Evolutionary conservation across 2,329 filamentous ascomycete genomes (phyloP), one percentile per base, ranked within the genome.

Genomic region (Fusarium sp.): DNA sequence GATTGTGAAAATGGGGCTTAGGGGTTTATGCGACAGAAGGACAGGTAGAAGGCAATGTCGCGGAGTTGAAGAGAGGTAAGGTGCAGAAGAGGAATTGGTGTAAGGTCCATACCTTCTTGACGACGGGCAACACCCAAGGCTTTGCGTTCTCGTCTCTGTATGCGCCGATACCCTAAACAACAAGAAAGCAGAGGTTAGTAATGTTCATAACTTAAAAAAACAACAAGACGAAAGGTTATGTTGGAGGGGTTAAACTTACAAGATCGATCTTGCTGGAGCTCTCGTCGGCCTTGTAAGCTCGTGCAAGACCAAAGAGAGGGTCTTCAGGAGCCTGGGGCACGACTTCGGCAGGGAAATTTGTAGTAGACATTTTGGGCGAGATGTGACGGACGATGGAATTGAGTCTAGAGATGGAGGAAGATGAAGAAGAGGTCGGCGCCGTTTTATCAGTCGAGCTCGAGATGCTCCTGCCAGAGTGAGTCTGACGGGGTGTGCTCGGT

Each of bases 71-170:
- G 43, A 22, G 51, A 47, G 62, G 28, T 43, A 50, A 38, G 62
- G 40, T 49, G 50, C 17, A 39, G 31, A 31, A 43, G 42, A 44
- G 57, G 21, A 44, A 45, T 39, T 50, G 28, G 52, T 38, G 50
- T 54, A 62, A 57, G 60, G 40, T 36, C 54, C 72, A 55, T 84
- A 97, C 95, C 92, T 97, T 97, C 84, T 94, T 97, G 66, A 98
- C 95, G 4, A 98, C 95, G 21, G 96, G 95, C 68, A 99, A 83
- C 66, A 99, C 90, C 96, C 96, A 99, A 5, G 96, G 96, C 85
- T 98, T 98, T 65, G 94, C 95, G 78, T 94, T 92, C 83, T 98
- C 87, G 77, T 97, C 96, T 79, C 96, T 88, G 83, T 99, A 99
- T 62, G 96, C 96, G 74, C 96, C 96, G 83, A 98, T 90, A 61